Evolutionary conservation across 2,329 filamentous ascomycete genomes (phyloP), one percentile per base, ranked within the genome.

Genomic region (Fusarium buharicum): DNA sequence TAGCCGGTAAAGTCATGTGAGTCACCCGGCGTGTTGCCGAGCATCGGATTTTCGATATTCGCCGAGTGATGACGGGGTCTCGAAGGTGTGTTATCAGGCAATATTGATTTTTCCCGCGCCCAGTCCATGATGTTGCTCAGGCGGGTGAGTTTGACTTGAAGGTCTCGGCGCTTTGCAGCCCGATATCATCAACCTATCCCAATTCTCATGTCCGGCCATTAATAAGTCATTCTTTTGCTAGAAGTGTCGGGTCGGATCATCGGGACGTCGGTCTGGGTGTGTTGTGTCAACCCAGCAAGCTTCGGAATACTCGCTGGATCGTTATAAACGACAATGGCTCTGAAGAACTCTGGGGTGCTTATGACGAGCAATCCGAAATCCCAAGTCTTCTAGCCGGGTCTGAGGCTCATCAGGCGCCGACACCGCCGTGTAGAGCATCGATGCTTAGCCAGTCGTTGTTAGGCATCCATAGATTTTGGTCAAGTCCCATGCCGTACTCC

Each of bases 401-500:
- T 9, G 14, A 12, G 4, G 4, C 37, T 7, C 9, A 38, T 66
- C 56, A 75, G n/a, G 67, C 69, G 3, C 73, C 73, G 1, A 73
- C 70, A 13, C 71, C 69, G 12, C 72, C 72, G 16, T 71, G 72
- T 10, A 74, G 51, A 55, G 76, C 70, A 33, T 77, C 75, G 4
- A 69, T 71, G 36, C 71, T 69, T 52, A 70, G 57, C 73, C 72
- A 75, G 43, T 73, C 75, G 4, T 71, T 68, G 20, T 60, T 72
- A 4, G 73, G 70, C 37, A 73, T 73, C 75, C 75, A 77, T 22
- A 76, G 53, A 13, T 73, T 73, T 47, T 74, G 65, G 43, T 79
- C 77, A 20, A 78, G 73, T 2, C 79, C 79, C 63, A 82, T 80
- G 1, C 77, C 72, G 37, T 75, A 73, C 27, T 77, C 75, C 3